Evolutionary conservation across 805 yeast species (phyloP).

Genomic region (Schwanniomyces polymorphus): DNA sequence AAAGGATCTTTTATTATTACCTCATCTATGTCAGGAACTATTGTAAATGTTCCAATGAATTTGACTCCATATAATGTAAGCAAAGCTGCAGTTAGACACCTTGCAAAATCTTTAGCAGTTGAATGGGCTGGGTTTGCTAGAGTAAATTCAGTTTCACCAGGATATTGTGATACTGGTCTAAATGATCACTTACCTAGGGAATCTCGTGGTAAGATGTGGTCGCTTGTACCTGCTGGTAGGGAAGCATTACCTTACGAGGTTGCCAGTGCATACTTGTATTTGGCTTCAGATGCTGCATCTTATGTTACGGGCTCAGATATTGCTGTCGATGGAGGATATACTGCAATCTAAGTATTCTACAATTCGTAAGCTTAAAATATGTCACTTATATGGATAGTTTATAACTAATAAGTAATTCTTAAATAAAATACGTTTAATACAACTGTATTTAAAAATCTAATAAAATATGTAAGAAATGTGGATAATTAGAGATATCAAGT

Average conservation of each 20-base stretch:
- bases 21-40: conserved; percentile 28
- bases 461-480: too few relatives aligned
- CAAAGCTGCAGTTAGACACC: conserved; percentile 35
- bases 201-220: conserved; percentile 21
- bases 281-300: conserved; percentile 35
- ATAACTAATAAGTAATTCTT: too few relatives aligned
- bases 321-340: conserved; percentile 28
- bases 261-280: conserved; percentile 31
- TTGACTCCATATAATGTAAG: conserved; percentile 32
- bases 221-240: conserved; percentile 26
- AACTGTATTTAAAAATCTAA: too few relatives aligned
- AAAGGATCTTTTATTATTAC: conserved; percentile 33
- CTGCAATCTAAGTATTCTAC: neutral
- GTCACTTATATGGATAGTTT: too few relatives aligned
- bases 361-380: neutral
- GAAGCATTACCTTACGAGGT: conserved; percentile 35
- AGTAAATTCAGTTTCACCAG: conserved; percentile 41
- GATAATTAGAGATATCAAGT: too few relatives aligned
- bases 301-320: conserved; percentile 36
- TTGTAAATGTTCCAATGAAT: conserved; percentile 26
- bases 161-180: conserved; percentile 35
- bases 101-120: conserved; percentile 38
- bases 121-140: conserved; percentile 37
- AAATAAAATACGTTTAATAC: too few relatives aligned
- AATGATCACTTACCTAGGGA: neutral